Percentiles rank a stretch among this genome's conserved stretches.
These are phyloP conservation scores for Coniophora puteana DNA, from an alignment of 1,284 basidiomycete genomes.

Conservation along the genomic window DNA sequence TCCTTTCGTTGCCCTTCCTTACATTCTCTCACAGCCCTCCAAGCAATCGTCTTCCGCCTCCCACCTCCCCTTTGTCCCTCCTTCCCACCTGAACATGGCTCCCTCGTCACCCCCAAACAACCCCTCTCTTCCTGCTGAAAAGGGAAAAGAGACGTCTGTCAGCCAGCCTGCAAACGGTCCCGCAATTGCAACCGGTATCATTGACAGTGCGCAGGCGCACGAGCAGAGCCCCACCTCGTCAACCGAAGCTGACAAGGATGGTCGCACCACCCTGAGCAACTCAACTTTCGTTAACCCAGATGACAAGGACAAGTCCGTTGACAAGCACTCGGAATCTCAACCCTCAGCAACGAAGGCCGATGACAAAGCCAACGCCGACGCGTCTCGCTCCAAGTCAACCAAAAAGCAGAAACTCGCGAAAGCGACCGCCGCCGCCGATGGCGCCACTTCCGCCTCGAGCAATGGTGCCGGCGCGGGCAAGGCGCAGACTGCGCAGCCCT, in stretches of 20 bases:
- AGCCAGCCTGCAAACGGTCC: slow-evolving; percentile 21
- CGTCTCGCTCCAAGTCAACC: slow-evolving; percentile 33
- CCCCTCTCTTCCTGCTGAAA: slow-evolving; percentile 19
- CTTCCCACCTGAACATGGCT: slow-evolving; percentile 24
- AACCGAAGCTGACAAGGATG: slow-evolving; percentile 30
- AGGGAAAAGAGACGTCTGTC: slow-evolving; percentile 16
- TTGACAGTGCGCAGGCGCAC: slow-evolving; percentile 29
- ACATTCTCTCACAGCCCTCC: neutral
- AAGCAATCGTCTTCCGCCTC: slow-evolving; percentile 7
- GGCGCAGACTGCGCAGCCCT: slow-evolving; percentile 13
- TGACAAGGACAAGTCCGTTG: slow-evolving; percentile 19
- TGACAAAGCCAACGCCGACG: slow-evolving; percentile 39
- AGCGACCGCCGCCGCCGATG: slow-evolving; percentile 18
- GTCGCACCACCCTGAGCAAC: slow-evolving; percentile 26
- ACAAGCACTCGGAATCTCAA: slow-evolving; percentile 27
- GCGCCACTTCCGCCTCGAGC: slow-evolving; percentile 20
- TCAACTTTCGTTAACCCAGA: slow-evolving; percentile 30
- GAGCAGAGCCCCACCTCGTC: slow-evolving; percentile 30
- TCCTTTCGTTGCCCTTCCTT: slow-evolving; percentile 1
- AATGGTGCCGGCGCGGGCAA: slow-evolving; percentile 30
- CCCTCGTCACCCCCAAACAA: slow-evolving; percentile 10
- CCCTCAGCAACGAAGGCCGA: slow-evolving; percentile 38
- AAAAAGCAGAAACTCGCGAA: slow-evolving; percentile 28
- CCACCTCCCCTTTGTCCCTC: slow-evolving; percentile 2
- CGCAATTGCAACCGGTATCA: slow-evolving; percentile 15